Conservation (phyloP, 2,329 filamentous ascomycete species). For the Coniochaeta hoffmannii region DNA sequence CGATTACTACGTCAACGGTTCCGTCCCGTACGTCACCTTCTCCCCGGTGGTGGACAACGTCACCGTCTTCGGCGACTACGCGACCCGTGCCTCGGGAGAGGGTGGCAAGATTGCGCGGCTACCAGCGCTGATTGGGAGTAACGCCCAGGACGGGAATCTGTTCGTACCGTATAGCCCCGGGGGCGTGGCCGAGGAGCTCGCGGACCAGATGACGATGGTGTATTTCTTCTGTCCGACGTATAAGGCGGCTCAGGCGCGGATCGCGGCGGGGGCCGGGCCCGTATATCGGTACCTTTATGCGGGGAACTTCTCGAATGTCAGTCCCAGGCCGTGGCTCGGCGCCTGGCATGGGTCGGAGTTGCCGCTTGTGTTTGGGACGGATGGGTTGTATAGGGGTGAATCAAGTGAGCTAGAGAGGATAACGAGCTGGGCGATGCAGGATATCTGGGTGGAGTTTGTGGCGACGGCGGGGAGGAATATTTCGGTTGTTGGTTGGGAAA, state of each 20-base stretch:
- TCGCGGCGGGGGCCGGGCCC: slow-evolving; percentile 8
- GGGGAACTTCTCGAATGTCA: slow-evolving; percentile 22
- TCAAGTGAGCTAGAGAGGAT: slow-evolving; percentile 9
- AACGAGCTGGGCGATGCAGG: slow-evolving; percentile 14
- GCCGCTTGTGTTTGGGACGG: slow-evolving; percentile 24
- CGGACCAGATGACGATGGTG: slow-evolving; percentile 4
- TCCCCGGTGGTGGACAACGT: slow-evolving; percentile 21
- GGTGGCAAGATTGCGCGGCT: slow-evolving; percentile 16
- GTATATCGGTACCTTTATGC: slow-evolving; percentile 19
- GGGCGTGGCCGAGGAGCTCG: slow-evolving; percentile 9
- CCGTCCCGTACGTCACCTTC: slow-evolving; percentile 20
- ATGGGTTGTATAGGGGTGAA: slow-evolving; percentile 8
- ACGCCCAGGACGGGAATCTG: slow-evolving; percentile 15
- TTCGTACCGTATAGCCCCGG: slow-evolving; percentile 12
- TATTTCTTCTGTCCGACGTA: slow-evolving; percentile 18
- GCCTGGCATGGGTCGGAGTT: slow-evolving; percentile 23
- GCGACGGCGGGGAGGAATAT: slow-evolving; percentile 1
- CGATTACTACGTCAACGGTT: slow-evolving; percentile 16
- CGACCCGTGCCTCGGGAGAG: slow-evolving; percentile 17
- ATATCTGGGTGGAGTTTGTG: slow-evolving; percentile 12
- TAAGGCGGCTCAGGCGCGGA: slow-evolving; percentile 9
- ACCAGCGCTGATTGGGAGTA: slow-evolving; percentile 17
- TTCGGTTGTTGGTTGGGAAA: slow-evolving; percentile 4
- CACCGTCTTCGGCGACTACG: slow-evolving; percentile 26
- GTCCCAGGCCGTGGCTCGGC: slow-evolving; percentile 17